Evolutionary conservation across 169 alveolate species (phyloP).

Genomic region (Eimeria maxima): DNA sequence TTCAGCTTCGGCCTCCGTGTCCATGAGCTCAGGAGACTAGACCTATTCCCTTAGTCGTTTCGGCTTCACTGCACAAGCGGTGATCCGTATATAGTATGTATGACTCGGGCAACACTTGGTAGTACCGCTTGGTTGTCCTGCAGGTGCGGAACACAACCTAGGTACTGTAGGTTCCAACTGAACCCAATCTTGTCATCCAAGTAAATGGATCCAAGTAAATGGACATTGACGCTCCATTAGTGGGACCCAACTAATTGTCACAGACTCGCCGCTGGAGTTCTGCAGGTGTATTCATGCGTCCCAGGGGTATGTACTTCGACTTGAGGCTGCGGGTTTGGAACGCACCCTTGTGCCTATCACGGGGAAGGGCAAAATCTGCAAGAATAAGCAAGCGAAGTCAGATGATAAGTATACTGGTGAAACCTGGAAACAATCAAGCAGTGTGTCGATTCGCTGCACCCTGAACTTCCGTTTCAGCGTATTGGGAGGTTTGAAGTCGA

Average conservation of each 20-base stretch:
- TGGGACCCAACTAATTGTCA: neutral
- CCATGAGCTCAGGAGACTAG: too few relatives aligned
- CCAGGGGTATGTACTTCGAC: neutral
- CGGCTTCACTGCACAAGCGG: too few relatives aligned
- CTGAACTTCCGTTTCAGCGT: neutral
- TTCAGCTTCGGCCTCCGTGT: too few relatives aligned
- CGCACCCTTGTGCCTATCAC: neutral
- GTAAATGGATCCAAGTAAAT: neutral
- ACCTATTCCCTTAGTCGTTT: too few relatives aligned
- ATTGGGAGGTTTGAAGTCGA: neutral
- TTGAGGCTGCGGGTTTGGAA: neutral
- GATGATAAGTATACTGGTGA: neutral
- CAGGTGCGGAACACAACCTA: neutral
- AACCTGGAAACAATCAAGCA: neutral
- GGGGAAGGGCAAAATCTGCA: neutral
- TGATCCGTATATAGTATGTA: too few relatives aligned
- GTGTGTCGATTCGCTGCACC: neutral
- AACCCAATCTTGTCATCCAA: neutral
- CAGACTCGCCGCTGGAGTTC: neutral
- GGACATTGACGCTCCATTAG: neutral
- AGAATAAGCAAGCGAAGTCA: neutral
- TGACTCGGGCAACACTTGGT: too few relatives aligned
- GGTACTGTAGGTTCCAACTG: neutral
- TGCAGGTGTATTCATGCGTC: neutral
- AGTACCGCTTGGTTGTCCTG: neutral